Percentiles rank a stretch among this genome's conserved stretches.
Evolutionary conservation across 768 basidiomycete genomes (phyloP).

Genomic region (Lentinula guzmanii): DNA sequence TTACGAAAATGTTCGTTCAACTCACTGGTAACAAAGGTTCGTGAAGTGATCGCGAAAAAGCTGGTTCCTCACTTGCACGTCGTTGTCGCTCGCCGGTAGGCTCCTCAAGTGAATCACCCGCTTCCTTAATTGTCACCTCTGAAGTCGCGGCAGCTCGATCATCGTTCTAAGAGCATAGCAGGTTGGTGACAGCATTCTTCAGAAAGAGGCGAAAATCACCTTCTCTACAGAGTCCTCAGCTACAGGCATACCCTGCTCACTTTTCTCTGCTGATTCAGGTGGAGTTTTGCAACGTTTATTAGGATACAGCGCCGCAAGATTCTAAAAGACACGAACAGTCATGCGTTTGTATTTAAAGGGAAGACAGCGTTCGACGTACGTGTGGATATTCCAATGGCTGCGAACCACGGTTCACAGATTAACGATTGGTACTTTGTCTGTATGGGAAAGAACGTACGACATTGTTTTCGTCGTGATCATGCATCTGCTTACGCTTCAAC

Average conservation of each 20-base stretch:
- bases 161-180: not conserved
- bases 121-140: not conserved
- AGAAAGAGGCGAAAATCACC: not conserved
- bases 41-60: not conserved
- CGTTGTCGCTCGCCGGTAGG: not conserved
- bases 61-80: not conserved
- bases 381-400: constrained; percentile 6
- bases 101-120: not conserved
- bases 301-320: constrained; percentile 8
- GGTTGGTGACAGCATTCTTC: not conserved
- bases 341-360: not conserved
- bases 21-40: not conserved
- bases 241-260: not conserved
- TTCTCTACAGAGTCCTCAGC: not conserved
- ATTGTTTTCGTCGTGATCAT: constrained; percentile 9
- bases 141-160: not conserved
- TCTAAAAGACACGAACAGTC: not conserved
- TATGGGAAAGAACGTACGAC: not conserved
- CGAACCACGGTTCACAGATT: not conserved
- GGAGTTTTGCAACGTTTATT: constrained; percentile 36
- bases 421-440: not conserved
- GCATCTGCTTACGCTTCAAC: constrained; percentile 9
- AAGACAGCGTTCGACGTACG: not conserved
- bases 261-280: constrained; percentile 19
- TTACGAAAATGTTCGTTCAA: not conserved